Percentiles rank a stretch among this genome's conserved stretches.
Conservation (phyloP, 2,329 filamentous ascomycete genomes). For the Aspergillus alliaceus region DNA sequence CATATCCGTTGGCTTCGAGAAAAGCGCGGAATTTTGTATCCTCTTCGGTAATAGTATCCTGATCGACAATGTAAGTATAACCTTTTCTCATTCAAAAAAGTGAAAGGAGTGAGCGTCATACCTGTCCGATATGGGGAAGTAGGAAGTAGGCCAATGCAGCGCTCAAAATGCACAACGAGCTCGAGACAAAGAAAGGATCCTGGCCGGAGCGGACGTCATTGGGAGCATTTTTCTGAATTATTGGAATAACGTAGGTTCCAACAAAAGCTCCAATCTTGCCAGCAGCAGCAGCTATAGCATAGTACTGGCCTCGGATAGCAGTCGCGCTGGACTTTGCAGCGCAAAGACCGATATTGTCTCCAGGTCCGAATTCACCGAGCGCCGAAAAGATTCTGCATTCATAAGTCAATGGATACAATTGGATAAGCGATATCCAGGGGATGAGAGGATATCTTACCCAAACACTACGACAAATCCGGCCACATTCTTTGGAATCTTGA, state of each 20-base stretch:
- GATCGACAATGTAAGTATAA: slow-evolving; percentile 30
- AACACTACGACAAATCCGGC: slow-evolving; percentile 78
- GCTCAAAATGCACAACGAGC: slow-evolving; percentile 72
- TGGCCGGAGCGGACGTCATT: slow-evolving; percentile 64
- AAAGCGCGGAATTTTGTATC: slow-evolving; percentile 74
- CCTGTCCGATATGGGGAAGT: slow-evolving; percentile 70
- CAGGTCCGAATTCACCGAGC: slow-evolving; percentile 78
- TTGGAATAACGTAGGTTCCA: slow-evolving; percentile 78
- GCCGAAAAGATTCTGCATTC: slow-evolving; percentile 64
- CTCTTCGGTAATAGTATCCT: slow-evolving; percentile 80
- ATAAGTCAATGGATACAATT: background rate
- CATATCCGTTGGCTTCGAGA: slow-evolving; percentile 72
- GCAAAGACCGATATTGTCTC: slow-evolving; percentile 86
- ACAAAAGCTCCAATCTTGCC: slow-evolving; percentile 68
- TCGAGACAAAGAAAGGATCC: slow-evolving; percentile 87
- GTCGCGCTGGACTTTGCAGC: slow-evolving; percentile 88
- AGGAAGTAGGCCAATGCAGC: slow-evolving; percentile 66
- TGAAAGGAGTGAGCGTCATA: slow-evolving; percentile 14
- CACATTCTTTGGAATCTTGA: slow-evolving; percentile 67
- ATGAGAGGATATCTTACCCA: slow-evolving; percentile 44
- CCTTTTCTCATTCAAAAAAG: background rate
- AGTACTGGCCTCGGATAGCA: slow-evolving; percentile 76
- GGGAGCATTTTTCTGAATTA: slow-evolving; percentile 61
- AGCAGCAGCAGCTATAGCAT: slow-evolving; percentile 51
- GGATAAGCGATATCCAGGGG: background rate